Evolutionary conservation across 352 stramenopile species (phyloP).

Genomic region (Pseudoperonospora humuli): DNA sequence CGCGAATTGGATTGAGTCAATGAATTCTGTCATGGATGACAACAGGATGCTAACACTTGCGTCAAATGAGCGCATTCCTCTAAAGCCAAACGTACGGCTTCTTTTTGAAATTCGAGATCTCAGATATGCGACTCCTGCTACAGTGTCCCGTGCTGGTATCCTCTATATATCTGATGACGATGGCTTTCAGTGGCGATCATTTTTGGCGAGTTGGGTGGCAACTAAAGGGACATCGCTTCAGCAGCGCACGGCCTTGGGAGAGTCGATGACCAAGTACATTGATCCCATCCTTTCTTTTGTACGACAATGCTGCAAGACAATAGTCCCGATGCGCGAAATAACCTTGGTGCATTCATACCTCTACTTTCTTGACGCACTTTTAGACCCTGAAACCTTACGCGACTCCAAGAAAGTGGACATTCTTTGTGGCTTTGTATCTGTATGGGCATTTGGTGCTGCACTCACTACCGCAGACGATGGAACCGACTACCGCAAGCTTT

Average conservation of each 20-base stretch:
- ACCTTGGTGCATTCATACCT: slow-evolving; percentile 87
- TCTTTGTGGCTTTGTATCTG: slow-evolving; percentile 87
- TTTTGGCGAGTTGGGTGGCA: slow-evolving; percentile 89
- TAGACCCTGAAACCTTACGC: slow-evolving; percentile 61
- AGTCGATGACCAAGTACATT: slow-evolving; percentile 85
- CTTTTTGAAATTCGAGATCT: slow-evolving; percentile 95
- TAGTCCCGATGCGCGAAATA: slow-evolving; percentile 89
- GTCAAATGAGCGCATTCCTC: slow-evolving; percentile 93
- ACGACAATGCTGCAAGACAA: slow-evolving; percentile 75
- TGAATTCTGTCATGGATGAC: no score
- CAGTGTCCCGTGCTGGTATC: slow-evolving; percentile 92
- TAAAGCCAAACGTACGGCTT: slow-evolving; percentile 92
- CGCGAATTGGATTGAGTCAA: slow-evolving; percentile 86
- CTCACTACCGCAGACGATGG: slow-evolving; percentile 89
- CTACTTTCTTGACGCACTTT: slow-evolving; percentile 86
- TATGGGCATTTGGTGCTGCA: slow-evolving; percentile 89
- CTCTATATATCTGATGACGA: slow-evolving; percentile 91
- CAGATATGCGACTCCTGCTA: slow-evolving; percentile 91
- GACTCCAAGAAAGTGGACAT: slow-evolving; percentile 71
- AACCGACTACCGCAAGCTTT: slow-evolving; percentile 89
- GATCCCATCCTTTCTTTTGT: slow-evolving; percentile 81
- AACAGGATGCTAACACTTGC: slow-evolving; percentile 86
- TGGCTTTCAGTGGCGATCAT: slow-evolving; percentile 88
- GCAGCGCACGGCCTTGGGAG: slow-evolving; percentile 44
- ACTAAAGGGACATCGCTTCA: slow-evolving; percentile 51